A percentile compares a stretch with the other conserved stretches of the same genome.
phyloP scores from a whole-genome alignment of 257 asterid genomes.

The Penstemon davidsonii region DNA sequence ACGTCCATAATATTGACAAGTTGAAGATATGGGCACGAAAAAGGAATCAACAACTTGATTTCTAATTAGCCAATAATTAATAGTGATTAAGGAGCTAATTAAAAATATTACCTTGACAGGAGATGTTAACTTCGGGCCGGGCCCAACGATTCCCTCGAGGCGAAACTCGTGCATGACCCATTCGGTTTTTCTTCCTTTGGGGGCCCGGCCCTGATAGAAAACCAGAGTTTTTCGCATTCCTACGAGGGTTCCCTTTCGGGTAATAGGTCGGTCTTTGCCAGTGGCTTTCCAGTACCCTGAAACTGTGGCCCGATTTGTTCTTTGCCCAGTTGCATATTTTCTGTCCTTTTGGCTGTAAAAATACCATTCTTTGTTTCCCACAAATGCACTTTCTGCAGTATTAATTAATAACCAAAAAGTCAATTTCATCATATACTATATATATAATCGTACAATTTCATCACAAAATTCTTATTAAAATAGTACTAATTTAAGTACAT shows the following conservation, averaged over 20 bases:
- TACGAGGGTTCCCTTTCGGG: constrained; percentile 52
- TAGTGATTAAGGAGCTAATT: constrained; percentile 27
- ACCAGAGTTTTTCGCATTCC: constrained; percentile 94
- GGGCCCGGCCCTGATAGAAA: constrained; percentile 90
- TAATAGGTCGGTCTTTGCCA: constrained; percentile 69
- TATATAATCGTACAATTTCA: no score
- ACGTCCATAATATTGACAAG: constrained; percentile 36
- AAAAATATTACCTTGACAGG: constrained; percentile 45
- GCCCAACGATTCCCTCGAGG: constrained; percentile 47
- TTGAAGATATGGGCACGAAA: constrained; percentile 26
- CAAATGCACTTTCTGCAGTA: constrained; percentile 62
- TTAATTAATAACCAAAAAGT: no score
- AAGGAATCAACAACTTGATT: constrained; percentile 26
- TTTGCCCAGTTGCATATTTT: constrained; percentile 79
- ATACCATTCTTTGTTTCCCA: constrained; percentile 81
- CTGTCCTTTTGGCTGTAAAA: constrained; percentile 82
- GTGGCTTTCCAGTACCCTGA: constrained; percentile 98
- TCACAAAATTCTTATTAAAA: no score
- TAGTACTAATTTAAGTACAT: no score
- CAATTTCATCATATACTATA: no score
- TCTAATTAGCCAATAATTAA: constrained; percentile 28
- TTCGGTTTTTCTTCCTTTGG: constrained; percentile 74
- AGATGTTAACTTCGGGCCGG: constrained; percentile 39
- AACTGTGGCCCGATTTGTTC: constrained; percentile 83
- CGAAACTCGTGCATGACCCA: constrained; percentile 99